These are phyloP conservation scores for Cyanodermella asteris DNA, from an alignment of 2,329 filamentous ascomycete species.

Conservation along the genomic window DNA sequence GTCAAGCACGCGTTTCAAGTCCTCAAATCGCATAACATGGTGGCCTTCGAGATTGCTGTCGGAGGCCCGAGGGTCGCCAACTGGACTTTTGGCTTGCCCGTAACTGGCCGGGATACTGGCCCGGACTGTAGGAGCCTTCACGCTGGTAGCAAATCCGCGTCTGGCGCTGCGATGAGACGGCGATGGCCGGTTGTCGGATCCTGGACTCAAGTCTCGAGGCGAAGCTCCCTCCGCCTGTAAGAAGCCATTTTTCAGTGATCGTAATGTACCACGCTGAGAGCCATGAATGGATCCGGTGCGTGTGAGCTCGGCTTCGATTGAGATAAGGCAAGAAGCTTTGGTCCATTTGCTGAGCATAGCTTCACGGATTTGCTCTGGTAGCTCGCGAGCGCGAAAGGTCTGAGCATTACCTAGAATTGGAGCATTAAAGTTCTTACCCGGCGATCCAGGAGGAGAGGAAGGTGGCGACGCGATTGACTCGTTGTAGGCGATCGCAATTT, in stretches of 20 bases:
- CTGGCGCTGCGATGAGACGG: too few species aligned
- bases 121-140: too few species aligned
- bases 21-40: conserved; percentile 25
- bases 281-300: conserved; percentile 56
- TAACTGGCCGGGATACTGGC: too few species aligned
- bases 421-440: conserved; percentile 39
- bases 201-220: too few species aligned
- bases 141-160: too few species aligned
- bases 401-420: conserved; percentile 38
- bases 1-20: conserved; percentile 25
- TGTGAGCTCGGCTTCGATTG: conserved; percentile 42
- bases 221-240: too few species aligned
- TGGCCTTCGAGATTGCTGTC: conserved; percentile 18
- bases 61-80: conserved; percentile 13
- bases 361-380: conserved; percentile 47
- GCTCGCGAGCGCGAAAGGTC: too few species aligned
- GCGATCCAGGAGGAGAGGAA: conserved; percentile 47
- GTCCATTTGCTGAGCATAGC: conserved; percentile 65
- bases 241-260: too few species aligned
- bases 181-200: too few species aligned
- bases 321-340: conserved; percentile 47
- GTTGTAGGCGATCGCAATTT: conserved; percentile 51
- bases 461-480: conserved; percentile 40
- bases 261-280: conserved; percentile 45
- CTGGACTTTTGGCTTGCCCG: conserved; percentile 17